These are phyloP conservation scores for Lyophyllum semitale DNA, from an alignment of 768 basidiomycete species.

Conservation along the genomic window DNA sequence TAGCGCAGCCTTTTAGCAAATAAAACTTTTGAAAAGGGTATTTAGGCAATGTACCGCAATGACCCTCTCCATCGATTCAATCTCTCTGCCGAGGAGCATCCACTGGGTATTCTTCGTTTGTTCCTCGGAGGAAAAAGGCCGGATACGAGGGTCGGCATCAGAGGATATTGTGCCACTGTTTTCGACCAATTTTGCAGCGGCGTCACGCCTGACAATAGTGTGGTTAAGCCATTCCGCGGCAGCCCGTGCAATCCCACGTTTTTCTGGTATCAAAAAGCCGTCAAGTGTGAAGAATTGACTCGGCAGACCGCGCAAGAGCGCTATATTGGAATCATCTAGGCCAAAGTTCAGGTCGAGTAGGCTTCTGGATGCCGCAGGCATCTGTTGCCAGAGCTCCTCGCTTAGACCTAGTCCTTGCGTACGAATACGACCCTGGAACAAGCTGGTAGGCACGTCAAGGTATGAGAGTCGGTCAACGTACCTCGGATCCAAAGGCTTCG, in stretches of 20 bases:
- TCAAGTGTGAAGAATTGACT: conserved; percentile 5
- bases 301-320: conserved; percentile 3
- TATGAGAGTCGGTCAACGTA: conserved; percentile 12
- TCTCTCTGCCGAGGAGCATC: conserved; percentile 35
- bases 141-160: conserved; percentile 41
- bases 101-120: conserved; percentile 32
- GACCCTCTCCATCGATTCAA: conserved; percentile 16
- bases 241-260: neutral
- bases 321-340: conserved; percentile 7
- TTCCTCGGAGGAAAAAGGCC: conserved; percentile 42
- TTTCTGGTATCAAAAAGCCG: conserved; percentile 9
- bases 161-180: conserved; percentile 23
- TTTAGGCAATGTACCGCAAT: conserved; percentile 4
- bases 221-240: conserved; percentile 11
- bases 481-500: conserved; percentile 32
- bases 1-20: neutral
- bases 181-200: conserved; percentile 20
- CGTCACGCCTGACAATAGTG: conserved; percentile 9
- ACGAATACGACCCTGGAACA: conserved; percentile 23
- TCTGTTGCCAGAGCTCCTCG: conserved; percentile 4
- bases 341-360: conserved; percentile 1
- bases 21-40: neutral
- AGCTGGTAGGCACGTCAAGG: neutral
- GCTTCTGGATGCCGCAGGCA: conserved; percentile 5
- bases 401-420: conserved; percentile 10